A percentile compares a stretch with the other conserved stretches of the same genome.
Conservation (phyloP, 495 filamentous ascomycete genomes). For the Talaromyces adpressus region DNA sequence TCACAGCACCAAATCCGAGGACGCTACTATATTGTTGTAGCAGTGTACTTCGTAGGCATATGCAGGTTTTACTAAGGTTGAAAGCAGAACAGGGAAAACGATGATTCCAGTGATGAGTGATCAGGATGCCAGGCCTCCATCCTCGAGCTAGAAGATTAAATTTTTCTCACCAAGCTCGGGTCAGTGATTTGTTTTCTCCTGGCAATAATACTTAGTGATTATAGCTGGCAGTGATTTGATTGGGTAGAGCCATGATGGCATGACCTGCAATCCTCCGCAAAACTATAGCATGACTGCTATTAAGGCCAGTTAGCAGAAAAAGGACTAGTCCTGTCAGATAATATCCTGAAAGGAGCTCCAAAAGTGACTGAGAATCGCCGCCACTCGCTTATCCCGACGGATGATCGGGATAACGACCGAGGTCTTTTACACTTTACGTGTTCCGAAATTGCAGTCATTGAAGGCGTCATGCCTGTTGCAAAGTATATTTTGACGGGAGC, state of each 20-base stretch:
- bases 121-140: neutral
- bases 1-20: no score
- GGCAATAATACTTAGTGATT: neutral
- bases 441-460: neutral
- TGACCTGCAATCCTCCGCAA: neutral
- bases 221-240: neutral
- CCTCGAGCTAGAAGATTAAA: neutral
- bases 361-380: slow-evolving; percentile 8
- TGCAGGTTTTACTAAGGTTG: no score
- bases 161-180: neutral
- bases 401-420: neutral
- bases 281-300: neutral
- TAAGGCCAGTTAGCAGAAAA: neutral
- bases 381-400: neutral
- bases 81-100: no score
- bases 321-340: neutral
- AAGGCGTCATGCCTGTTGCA: neutral
- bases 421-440: neutral
- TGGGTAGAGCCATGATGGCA: neutral
- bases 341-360: slow-evolving; percentile 17
- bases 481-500: neutral
- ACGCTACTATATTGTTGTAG: no score
- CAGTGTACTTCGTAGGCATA: no score
- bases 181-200: neutral
- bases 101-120: neutral